Conservation (phyloP, 1,284 basidiomycete species). For the Puccinia sorghi region DNA sequence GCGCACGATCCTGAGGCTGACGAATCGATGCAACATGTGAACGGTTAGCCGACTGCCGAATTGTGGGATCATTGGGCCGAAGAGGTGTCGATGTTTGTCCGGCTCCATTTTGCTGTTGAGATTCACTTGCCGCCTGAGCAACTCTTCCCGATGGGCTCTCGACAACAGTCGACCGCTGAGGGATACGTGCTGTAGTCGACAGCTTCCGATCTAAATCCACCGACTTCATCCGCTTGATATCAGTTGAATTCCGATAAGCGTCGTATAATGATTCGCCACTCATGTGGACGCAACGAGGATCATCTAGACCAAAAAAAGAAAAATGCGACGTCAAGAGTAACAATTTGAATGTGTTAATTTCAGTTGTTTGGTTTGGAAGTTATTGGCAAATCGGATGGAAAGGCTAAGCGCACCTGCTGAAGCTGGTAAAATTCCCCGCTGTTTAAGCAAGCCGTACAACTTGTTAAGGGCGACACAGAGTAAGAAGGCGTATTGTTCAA, state of each 20-base stretch:
- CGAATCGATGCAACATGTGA: slow-evolving; percentile 55
- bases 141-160: slow-evolving; percentile 90
- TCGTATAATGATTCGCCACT: slow-evolving; percentile 57
- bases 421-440: slow-evolving; percentile 82
- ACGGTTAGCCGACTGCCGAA: slow-evolving; percentile 57
- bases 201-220: slow-evolving; percentile 92
- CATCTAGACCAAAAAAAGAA: slow-evolving; percentile 29
- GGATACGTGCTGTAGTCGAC: slow-evolving; percentile 84
- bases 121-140: slow-evolving; percentile 67
- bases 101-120: slow-evolving; percentile 58
- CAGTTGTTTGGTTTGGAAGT: slow-evolving; percentile 28
- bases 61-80: slow-evolving; percentile 53
- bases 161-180: slow-evolving; percentile 91
- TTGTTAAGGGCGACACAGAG: slow-evolving; percentile 91
- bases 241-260: slow-evolving; percentile 76
- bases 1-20: slow-evolving; percentile 36
- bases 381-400: slow-evolving; percentile 40
- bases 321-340: slow-evolving; percentile 31
- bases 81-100: slow-evolving; percentile 41
- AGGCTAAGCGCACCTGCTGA: slow-evolving; percentile 66
- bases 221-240: slow-evolving; percentile 89
- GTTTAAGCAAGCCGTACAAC: slow-evolving; percentile 84
- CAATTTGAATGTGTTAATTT: background rate
- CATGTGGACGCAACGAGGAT: slow-evolving; percentile 46
- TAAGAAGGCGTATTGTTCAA: slow-evolving; percentile 97